Evolutionary conservation across 345 rosid genomes (phyloP), one percentile per base, ranked within the genome.

Genomic region (Corymbia maculata): DNA sequence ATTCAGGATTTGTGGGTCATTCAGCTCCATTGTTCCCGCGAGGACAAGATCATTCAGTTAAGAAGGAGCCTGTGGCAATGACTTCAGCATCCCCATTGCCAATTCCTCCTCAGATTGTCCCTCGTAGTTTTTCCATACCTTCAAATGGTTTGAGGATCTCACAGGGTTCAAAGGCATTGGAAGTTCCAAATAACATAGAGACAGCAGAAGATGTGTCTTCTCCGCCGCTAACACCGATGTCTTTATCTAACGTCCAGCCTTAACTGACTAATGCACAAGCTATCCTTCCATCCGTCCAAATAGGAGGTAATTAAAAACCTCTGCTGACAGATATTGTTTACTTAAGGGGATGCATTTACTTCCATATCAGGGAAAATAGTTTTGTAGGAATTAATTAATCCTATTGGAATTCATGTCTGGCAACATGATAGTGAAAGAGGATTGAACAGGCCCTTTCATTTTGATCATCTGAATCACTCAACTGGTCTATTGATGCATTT

Each of bases 81-180:
- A 92, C 82, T 55, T 90, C 94, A 70, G 91, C 98, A 45, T 92
- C 96, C 85, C 98, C 96, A 61, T 94, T 97, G 79, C 99, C 99
- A 22, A 91, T 87, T 86, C 99, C 99, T 85, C 98, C 98, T 47
- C 87, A 89, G 90, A 79, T 87, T 70, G 93, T 97, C 32, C 88
- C 95, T 59, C 96, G 97, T 88, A 96, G 99, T 89, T 98, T 94
- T 91, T 98, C 99, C 88, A 97, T 95, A 89, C 99, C 97, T 87
- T 90, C 96, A 12, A 93, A 95, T 88, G 87, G 94, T 91, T 93
- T 90, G 89, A 94, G 92, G 92, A 89, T 90, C 86, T 84, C 94
- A 88, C 91, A 89, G 85, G 89, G 88, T 89, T 89, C 94, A 24
- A 90, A 89, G 86, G 92, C 90, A 51, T 15, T 53, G 10, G 91